Evolutionary conservation across 1,139 yeast species (phyloP).

Genomic region (Hanseniaspora uvarum): DNA sequence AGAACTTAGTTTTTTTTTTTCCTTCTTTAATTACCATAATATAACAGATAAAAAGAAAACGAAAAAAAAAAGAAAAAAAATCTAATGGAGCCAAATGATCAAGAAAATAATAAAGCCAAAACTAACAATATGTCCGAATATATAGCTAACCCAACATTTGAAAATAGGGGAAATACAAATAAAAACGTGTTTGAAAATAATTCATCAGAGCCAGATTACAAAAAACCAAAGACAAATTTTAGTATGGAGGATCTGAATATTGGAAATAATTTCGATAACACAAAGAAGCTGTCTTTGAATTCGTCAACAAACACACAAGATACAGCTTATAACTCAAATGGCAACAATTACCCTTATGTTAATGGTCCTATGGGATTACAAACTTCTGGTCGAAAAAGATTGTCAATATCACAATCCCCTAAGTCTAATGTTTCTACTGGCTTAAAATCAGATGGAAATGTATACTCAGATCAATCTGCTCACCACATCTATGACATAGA

Average conservation of each 20-base stretch:
- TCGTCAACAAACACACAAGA: conserved; percentile 7
- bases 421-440: conserved; percentile 9
- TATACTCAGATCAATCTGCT: not conserved
- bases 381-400: not conserved
- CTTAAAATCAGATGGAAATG: not conserved
- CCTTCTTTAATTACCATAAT: too few species aligned
- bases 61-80: not conserved
- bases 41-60: too few species aligned
- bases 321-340: not conserved
- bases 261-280: not conserved
- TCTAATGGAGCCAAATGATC: not conserved
- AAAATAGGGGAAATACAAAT: not conserved
- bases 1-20: too few species aligned
- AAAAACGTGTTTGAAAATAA: not conserved
- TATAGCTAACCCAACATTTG: not conserved
- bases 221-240: not conserved
- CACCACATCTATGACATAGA: conserved; percentile 6
- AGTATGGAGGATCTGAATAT: not conserved
- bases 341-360: not conserved
- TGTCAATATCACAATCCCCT: conserved; percentile 13
- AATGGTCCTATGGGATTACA: not conserved
- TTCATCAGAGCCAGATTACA: not conserved
- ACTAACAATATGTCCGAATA: conserved; percentile 1
- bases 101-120: not conserved
- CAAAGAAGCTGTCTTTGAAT: not conserved